Percentiles rank a stretch among this genome's conserved stretches.
Evolutionary conservation across 306 rosid genomes (phyloP).

Genomic region (Sindora glabra): DNA sequence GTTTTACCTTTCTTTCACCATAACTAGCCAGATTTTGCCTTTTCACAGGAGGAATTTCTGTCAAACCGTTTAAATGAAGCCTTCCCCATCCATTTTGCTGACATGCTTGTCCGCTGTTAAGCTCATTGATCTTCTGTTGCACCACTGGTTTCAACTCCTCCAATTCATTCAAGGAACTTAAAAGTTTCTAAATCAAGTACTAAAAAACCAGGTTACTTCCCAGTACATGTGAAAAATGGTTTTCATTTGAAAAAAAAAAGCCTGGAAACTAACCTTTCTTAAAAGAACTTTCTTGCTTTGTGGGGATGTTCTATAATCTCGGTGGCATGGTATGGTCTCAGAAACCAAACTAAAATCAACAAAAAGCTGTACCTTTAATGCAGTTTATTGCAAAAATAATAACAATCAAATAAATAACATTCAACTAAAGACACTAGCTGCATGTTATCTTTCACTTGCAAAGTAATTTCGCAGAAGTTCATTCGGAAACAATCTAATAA

Average conservation of each 20-base stretch:
- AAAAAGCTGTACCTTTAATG: slow-evolving; percentile 11
- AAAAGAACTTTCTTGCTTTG: slow-evolving; percentile 49
- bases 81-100: slow-evolving; percentile 40
- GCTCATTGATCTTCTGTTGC: slow-evolving; percentile 62
- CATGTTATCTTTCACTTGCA: too few species aligned
- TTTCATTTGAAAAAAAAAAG: background rate
- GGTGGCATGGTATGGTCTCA: slow-evolving; percentile 85
- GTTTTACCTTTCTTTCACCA: slow-evolving; percentile 50
- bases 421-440: too few species aligned
- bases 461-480: too few species aligned
- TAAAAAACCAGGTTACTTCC: slow-evolving; percentile 14
- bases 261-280: slow-evolving; percentile 45
- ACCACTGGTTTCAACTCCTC: slow-evolving; percentile 82
- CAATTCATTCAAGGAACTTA: slow-evolving; percentile 65
- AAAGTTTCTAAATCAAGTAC: slow-evolving; percentile 42
- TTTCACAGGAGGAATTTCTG: slow-evolving; percentile 32
- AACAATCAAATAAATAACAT: too few species aligned
- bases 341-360: slow-evolving; percentile 58
- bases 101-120: slow-evolving; percentile 34
- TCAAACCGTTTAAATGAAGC: slow-evolving; percentile 36
- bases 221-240: background rate
- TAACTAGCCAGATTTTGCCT: slow-evolving; percentile 27
- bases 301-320: slow-evolving; percentile 52
- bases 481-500: too few species aligned
- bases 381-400: slow-evolving; percentile 10